These are phyloP conservation scores for Prunus fruticosa DNA, from an alignment of 306 rosid species.

Conservation along the genomic window DNA sequence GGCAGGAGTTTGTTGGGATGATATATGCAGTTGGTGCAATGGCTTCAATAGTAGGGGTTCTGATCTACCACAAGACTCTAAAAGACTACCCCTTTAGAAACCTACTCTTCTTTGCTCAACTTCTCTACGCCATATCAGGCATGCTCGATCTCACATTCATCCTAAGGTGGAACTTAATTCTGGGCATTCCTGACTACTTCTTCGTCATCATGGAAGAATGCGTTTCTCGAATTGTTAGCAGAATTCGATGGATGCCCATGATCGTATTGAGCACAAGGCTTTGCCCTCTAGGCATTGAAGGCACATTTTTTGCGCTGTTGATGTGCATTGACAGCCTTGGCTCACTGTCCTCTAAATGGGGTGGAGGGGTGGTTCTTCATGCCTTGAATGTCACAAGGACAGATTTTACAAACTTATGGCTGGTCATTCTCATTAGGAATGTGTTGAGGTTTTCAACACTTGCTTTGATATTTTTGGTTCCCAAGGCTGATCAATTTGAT, in stretches of 20 bases:
- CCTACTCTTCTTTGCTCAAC: slow-evolving; percentile 58
- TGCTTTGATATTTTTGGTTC: slow-evolving; percentile 61
- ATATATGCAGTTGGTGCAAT: slow-evolving; percentile 74
- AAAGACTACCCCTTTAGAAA: slow-evolving; percentile 54
- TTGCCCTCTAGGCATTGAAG: slow-evolving; percentile 74
- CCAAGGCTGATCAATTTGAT: slow-evolving; percentile 44
- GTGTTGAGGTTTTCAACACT: slow-evolving; percentile 50
- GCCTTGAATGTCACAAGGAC: slow-evolving; percentile 51
- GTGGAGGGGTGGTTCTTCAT: slow-evolving; percentile 62
- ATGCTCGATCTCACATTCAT: slow-evolving; percentile 57
- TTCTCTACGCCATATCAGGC: slow-evolving; percentile 55
- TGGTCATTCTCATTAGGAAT: slow-evolving; percentile 51
- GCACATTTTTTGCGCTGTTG: slow-evolving; percentile 68
- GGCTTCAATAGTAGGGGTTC: slow-evolving; percentile 64
- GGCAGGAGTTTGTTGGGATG: slow-evolving; percentile 73
- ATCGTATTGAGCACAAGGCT: slow-evolving; percentile 63
- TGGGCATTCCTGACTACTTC: slow-evolving; percentile 62
- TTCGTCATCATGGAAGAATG: slow-evolving; percentile 62
- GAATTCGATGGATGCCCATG: slow-evolving; percentile 75
- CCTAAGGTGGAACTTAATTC: slow-evolving; percentile 57
- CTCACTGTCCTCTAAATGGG: slow-evolving; percentile 44
- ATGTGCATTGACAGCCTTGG: slow-evolving; percentile 75
- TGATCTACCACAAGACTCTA: slow-evolving; percentile 73
- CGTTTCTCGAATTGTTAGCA: slow-evolving; percentile 35
- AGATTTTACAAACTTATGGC: slow-evolving; percentile 62